Percentiles rank a stretch among this genome's conserved stretches.
Conservation (phyloP, 2,329 filamentous ascomycete genomes). For the Parascedosporium putredinis region DNA sequence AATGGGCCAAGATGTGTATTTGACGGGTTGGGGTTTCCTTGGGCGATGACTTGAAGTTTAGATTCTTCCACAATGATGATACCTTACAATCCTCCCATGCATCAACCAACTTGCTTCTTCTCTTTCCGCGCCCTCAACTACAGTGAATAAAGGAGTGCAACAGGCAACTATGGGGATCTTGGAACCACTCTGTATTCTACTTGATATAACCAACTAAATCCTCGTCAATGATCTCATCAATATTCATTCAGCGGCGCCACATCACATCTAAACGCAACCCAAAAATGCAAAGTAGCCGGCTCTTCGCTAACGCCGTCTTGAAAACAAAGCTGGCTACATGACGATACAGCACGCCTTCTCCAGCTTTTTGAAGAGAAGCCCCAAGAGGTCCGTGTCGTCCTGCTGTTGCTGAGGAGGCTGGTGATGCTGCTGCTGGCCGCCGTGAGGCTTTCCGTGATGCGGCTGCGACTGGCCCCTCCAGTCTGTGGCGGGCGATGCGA, state of each 20-base stretch:
- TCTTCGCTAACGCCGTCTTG: neutral
- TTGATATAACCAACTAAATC: neutral
- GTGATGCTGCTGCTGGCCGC: constrained; percentile 33
- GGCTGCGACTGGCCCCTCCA: constrained; percentile 29
- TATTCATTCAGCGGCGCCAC: neutral
- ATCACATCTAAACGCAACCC: neutral
- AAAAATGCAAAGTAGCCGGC: neutral
- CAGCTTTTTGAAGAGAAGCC: constrained; percentile 32
- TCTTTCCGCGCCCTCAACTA: too few species aligned
- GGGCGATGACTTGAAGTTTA: too few species aligned
- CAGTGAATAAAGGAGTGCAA: too few species aligned
- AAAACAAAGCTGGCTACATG: constrained; percentile 43
- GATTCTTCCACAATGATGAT: too few species aligned
- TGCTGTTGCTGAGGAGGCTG: constrained; percentile 33
- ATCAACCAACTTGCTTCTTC: too few species aligned
- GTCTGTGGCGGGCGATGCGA: constrained; percentile 16
- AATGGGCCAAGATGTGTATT: too few species aligned
- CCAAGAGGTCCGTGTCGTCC: constrained; percentile 21
- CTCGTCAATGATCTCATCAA: neutral
- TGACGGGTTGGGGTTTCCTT: too few species aligned
- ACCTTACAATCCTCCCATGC: too few species aligned
- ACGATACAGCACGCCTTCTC: constrained; percentile 63
- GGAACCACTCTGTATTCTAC: too few species aligned
- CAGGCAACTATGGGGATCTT: too few species aligned
- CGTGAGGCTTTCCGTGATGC: constrained; percentile 30